These are phyloP conservation scores for Xylariaceae sp. DNA, from an alignment of 2,329 filamentous ascomycete genomes.

Conservation along the genomic window DNA sequence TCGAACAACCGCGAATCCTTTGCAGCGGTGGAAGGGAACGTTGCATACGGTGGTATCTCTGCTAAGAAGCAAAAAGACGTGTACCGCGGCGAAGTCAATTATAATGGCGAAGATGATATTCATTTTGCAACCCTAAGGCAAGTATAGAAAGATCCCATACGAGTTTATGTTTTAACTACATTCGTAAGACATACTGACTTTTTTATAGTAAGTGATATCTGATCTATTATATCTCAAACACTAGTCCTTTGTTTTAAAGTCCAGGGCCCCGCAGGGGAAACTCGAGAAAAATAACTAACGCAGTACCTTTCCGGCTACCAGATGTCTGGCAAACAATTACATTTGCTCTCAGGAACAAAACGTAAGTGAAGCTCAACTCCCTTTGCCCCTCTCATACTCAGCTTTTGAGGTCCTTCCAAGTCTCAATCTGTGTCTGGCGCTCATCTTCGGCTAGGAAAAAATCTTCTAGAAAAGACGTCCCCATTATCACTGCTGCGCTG, in stretches of 20 bases:
- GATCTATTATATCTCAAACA: too few relatives aligned
- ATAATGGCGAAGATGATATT: constrained; percentile 74
- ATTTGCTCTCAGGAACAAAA: constrained; percentile 75
- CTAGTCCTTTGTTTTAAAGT: too few relatives aligned
- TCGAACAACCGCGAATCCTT: constrained; percentile 67
- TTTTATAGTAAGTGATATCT: too few relatives aligned
- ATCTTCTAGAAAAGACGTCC: constrained; percentile 60
- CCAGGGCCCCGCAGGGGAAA: too few relatives aligned
- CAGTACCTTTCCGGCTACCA: too few relatives aligned
- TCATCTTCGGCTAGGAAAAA: constrained; percentile 43
- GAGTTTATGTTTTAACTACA: too few relatives aligned
- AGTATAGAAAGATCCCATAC: too few relatives aligned
- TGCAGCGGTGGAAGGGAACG: constrained; percentile 64
- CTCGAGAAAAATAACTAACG: too few relatives aligned
- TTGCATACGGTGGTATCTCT: constrained; percentile 69
- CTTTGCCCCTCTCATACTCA: too few relatives aligned
- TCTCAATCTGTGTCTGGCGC: too few relatives aligned
- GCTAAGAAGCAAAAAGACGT: constrained; percentile 65
- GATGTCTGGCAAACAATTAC: constrained; percentile 75
- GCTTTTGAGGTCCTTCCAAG: too few relatives aligned
- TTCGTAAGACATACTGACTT: too few relatives aligned
- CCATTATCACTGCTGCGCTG: constrained; percentile 66
- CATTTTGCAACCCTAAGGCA: constrained; percentile 73
- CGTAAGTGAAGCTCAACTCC: constrained; percentile 25
- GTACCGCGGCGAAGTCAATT: constrained; percentile 74